Evolutionary conservation across 2,329 filamentous ascomycete species (phyloP).

Genomic region (Rutstroemia sp.): DNA sequence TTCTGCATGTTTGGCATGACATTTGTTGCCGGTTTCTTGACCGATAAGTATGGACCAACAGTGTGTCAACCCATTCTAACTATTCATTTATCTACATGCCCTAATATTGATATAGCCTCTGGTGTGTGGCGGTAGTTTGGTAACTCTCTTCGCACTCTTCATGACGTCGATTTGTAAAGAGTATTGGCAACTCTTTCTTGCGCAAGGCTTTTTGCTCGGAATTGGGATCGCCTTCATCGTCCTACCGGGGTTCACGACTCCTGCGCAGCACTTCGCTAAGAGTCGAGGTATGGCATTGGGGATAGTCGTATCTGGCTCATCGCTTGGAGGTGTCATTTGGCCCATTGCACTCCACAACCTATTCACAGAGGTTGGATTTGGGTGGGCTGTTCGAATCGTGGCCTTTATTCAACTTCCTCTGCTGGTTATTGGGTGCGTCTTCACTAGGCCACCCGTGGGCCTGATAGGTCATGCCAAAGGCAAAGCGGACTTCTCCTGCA

Average conservation of each 20-base stretch:
- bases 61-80: not conserved
- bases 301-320: constrained; percentile 26
- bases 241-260: constrained; percentile 19
- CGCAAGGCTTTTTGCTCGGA: constrained; percentile 22
- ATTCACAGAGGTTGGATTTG: constrained; percentile 27
- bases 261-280: constrained; percentile 13
- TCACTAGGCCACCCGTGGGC: constrained; percentile 1
- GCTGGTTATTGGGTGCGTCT: constrained; percentile 10
- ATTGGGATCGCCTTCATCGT: constrained; percentile 20
- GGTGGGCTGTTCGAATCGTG: constrained; percentile 19
- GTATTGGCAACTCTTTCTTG: constrained; percentile 30
- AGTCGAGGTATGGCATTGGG: constrained; percentile 19
- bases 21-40: not conserved
- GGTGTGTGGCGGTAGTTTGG: constrained; percentile 10
- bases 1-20: constrained; percentile 24
- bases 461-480: not conserved
- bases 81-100: too few relatives aligned
- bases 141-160: not conserved
- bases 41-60: constrained; percentile 28
- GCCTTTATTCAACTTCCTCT: constrained; percentile 22
- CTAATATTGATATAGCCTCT: not conserved
- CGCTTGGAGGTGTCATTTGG: constrained; percentile 30
- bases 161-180: constrained; percentile 26
- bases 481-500: constrained; percentile 12
- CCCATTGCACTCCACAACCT: constrained; percentile 29